Percentiles rank a stretch among this genome's conserved stretches.
Evolutionary conservation across 345 rosid genomes (phyloP).

Genomic region (Raphanus sativus): DNA sequence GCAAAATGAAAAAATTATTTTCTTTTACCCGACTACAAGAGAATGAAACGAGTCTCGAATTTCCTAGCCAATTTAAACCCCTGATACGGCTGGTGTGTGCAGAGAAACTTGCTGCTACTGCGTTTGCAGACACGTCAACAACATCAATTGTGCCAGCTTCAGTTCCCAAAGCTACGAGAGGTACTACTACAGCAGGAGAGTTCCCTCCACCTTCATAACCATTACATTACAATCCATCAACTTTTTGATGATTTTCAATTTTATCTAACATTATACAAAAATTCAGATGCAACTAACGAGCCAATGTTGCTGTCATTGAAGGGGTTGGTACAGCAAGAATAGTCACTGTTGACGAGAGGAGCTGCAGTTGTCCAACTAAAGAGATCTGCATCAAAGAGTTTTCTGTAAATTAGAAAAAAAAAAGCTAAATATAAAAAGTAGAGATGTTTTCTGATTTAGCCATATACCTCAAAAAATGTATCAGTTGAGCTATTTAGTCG

Average conservation of each 20-base stretch:
- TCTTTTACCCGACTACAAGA: neutral
- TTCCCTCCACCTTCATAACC: neutral
- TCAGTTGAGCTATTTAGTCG: neutral
- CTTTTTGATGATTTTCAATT: neutral
- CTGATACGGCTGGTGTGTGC: neutral
- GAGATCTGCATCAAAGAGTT: neutral
- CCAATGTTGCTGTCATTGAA: neutral
- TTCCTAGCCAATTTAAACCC: neutral
- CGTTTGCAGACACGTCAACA: neutral
- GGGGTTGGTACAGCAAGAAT: neutral
- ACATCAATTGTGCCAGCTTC: neutral
- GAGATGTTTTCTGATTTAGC: neutral
- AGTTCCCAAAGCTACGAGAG: neutral
- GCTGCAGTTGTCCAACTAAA: neutral
- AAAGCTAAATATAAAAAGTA: neutral
- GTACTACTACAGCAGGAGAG: neutral
- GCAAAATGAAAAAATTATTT: neutral
- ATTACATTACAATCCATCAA: neutral
- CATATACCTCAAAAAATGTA: neutral
- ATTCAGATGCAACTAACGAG: neutral
- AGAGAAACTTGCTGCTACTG: neutral
- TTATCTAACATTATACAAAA: neutral
- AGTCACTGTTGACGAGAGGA: neutral
- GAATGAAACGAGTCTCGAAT: neutral
- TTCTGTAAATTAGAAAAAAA: neutral